Evolutionary conservation across 192 early-diverging fungal genomes (phyloP), one percentile per base, ranked within the genome.

Genomic region (Mortierella alpina): DNA sequence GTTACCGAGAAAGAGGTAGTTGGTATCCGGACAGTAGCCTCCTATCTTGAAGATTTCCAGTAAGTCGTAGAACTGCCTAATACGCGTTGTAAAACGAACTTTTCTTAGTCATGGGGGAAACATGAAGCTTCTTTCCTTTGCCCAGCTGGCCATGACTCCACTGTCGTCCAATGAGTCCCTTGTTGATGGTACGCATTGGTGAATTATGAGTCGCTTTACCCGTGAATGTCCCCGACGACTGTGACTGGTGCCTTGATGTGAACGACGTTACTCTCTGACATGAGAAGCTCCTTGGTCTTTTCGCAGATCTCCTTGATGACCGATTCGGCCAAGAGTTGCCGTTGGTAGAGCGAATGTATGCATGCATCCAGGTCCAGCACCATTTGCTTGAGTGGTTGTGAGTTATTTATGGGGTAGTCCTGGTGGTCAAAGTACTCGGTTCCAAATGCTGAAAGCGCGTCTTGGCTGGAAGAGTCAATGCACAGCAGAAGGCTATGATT

Each of bases 171-270:
- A n/a, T 51, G n/a, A 12, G 2, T 6, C 59, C 14, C 8, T 65
- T 44, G n/a, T 20, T 31, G 49, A 12, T 15, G 12, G 41, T 61
- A 18, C 42, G 56, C 14, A 44, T n/a, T 53, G 22, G n/a, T 59
- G 5, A 11, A 31, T 47, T 45, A 5, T n/a, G 31, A 41, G 15
- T 47, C 6, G 40, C 22, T 75, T 74, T 90, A 94, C 88, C 95
- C 95, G 78, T 95, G 94, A 60, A 96, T 94, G 70, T 96, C 96
- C 31, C 95, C 95, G n/a, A 96, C 91, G 3, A 98, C 91, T 0
- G 96, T 97, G 42, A 95, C 93, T 41, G 97, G 97, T 12, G 96
- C 92, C 20, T 84, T 83, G 47, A 98, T 93, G 31, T 86, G 86
- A 14, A 93, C 86, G 41, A 97, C 93, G 86, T 98, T 99, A 60